phyloP scores from a whole-genome alignment of 139 green algal species.

The Chlamydomonas urium region DNA sequence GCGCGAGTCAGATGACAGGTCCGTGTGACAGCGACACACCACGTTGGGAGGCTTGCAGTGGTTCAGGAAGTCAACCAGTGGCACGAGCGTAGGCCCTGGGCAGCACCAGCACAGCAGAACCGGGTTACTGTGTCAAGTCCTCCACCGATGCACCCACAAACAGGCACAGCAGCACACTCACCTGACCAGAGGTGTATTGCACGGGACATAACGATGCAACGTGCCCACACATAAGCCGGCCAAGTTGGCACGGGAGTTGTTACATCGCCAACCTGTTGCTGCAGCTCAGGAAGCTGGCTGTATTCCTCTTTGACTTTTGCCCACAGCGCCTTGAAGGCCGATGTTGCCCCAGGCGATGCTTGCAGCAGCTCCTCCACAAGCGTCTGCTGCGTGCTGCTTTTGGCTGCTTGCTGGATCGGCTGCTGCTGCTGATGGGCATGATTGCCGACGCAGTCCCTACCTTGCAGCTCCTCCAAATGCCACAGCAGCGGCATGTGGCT shows the following conservation, averaged over 20 bases:
- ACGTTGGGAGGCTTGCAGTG: constrained; percentile 7
- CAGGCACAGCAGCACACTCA: neutral
- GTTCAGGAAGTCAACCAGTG: constrained; percentile 17
- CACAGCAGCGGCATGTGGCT: neutral
- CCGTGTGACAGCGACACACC: neutral
- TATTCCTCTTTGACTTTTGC: neutral
- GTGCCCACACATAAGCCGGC: constrained; percentile 2
- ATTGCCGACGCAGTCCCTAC: neutral
- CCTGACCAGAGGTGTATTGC: constrained; percentile 13
- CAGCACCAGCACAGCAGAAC: neutral
- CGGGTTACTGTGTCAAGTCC: neutral
- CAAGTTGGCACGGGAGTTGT: neutral
- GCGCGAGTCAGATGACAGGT: neutral
- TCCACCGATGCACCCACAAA: neutral
- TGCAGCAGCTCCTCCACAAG: too few relatives aligned
- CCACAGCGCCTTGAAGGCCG: too few relatives aligned
- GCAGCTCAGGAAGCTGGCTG: neutral
- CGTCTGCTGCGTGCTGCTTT: too few relatives aligned
- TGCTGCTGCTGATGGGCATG: too few relatives aligned
- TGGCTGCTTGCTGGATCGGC: too few relatives aligned
- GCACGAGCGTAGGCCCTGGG: constrained; percentile 15
- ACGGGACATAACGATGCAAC: constrained; percentile 11
- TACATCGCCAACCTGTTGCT: neutral
- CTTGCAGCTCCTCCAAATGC: constrained; percentile 3
- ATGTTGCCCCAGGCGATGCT: too few relatives aligned